Base-by-base conservation (phyloP, 2,329 filamentous ascomycete genomes). In the Domatiomyces catenatus region DNA sequence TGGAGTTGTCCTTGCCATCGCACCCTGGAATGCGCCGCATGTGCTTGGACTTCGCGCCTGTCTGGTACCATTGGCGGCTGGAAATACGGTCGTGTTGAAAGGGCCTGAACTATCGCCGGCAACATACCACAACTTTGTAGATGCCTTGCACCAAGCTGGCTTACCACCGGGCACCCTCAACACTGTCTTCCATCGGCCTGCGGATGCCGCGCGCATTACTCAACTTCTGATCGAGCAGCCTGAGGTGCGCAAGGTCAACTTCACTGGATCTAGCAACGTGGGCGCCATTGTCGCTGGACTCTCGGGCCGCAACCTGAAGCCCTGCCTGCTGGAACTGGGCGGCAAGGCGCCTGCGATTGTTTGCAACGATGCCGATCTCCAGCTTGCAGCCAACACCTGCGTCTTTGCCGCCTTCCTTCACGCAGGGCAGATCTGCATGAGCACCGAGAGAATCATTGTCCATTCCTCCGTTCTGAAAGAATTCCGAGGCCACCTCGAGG, bases 331-430 rank as follows among this genome's bases (percentile, higher is more conserved):
- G 59, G 87, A 94, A 65, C 71, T 94, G 1, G 87, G 87, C 3
- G 87, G 87, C 43, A 94, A 94, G 65, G 82, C 84, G 0, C 79
- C 79, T 0, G 81, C 84, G 1, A 82, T 93, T 54, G 80, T 94
- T 0, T 78, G 83, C 63, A 80, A 85, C 48, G 86, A 94, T 64
- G 86, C 87, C 8, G 77, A 93, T 61, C 63, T 93, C 36, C 74
- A 83, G 28, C 71, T 79, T 20, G 86, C 87, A 0, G 86, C 84
- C 5, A 28, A 39, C 5, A 24, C 48, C 8, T 54, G 50, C 44
- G 36, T 47, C 1, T 39, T 54, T 6, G 56, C 53, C 8, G 53
- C 55, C 8, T 56, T 52, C 26, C 28, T 51, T 24, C 45, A 47
- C 45, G 45, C 26, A 1, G 87, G 87, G 0, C 87, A 94, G 68